Evolutionary conservation across 208 protist genomes (phyloP), one percentile per base, ranked within the genome.

Genomic region (Jaenimonas drosophilae): DNA sequence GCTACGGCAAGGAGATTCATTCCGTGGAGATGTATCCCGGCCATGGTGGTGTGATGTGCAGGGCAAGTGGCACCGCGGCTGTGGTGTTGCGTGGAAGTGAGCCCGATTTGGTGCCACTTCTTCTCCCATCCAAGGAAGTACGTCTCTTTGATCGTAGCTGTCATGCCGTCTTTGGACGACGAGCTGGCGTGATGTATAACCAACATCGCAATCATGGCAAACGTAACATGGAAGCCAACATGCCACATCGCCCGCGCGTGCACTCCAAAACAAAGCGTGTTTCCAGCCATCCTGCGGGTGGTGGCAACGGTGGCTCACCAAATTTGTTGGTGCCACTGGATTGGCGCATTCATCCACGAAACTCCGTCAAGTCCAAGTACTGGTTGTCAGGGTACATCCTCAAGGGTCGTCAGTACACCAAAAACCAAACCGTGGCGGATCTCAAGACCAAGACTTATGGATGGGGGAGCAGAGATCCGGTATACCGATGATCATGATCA

Each of bases 331-430:
- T 89, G n/a, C 83, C 82, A n/a, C 72, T 95, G 3, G 83, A 95
- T 56, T 91, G 87, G 83, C 78, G 82, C 47, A 70, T 89, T 29
- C 80, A 95, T 50, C 87, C 81, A 16, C 65, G 79, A 9, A 95
- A 89, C 56, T 63, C 53, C 19, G 86, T 90, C n/a, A 89, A 90
- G 60, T 78, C 82, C 24, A 95, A 95, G 70, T 91, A 90, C 49
- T 95, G 87, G 87, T 80, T 95, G 7, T 95, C 87, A 0, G 87
- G 87, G 17, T 95, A 95, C 64, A 88, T 90, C 38, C 64, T 95
- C 7, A 79, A 82, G 17, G 87, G 87, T 11, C 57, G 87, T 23
- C 82, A 91, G 60, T 91, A 95, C 64, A 88, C 88, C 57, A 62
- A 72, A 19, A 70, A 68, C 33, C 81, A 88, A 34, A 87, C 79